Evolutionary conservation across 371 early-diverging fungal genomes (phyloP), one percentile per base, ranked within the genome.

Genomic region (Mucor plumbeus): DNA sequence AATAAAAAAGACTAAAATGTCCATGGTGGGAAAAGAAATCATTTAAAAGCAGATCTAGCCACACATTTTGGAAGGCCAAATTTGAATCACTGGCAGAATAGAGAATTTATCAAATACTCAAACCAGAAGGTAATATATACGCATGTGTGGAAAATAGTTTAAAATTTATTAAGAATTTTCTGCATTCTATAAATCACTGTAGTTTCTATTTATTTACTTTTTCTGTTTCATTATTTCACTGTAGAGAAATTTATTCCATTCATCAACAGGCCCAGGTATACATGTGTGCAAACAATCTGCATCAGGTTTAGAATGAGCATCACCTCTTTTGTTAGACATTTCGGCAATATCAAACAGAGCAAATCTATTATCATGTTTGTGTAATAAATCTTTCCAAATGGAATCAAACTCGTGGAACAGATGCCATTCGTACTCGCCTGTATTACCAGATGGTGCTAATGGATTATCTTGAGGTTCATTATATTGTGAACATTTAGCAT

Each of bases 361-460:
- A 48, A 82, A 72, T 26, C 76, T 70, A 10, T 43, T n/a, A 43
- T 82, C 78, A 5, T 72, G 64, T 31, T 47, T 34, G 6, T 43
- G 41, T 34, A 82, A 65, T 59, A 75, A 56, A 55, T 75, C 78
- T 70, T 72, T 74, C 83, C 81, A 83, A 8, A 80, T 63, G 15
- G 48, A 7, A 65, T 80, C 81, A 67, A 83, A 79, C 41, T 69
- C 59, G 19, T 73, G 71, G 50, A 78, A 75, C 58, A 83, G 59
- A 64, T 83, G 79, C 83, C 83, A 83, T 64, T 83, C 74, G 40
- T 74, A 80, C 63, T 83, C 83, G 3, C 79, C 77, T 38, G 63
- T 58, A 59, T 72, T 65, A 1, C 79, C 76, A 13, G 76, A 67
- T 10, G 83, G 83, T 5, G 61, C 67, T 6, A 71, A 41, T 0